Conservation (phyloP, 1,139 yeast species). For the Blastobotrys proliferans region DNA sequence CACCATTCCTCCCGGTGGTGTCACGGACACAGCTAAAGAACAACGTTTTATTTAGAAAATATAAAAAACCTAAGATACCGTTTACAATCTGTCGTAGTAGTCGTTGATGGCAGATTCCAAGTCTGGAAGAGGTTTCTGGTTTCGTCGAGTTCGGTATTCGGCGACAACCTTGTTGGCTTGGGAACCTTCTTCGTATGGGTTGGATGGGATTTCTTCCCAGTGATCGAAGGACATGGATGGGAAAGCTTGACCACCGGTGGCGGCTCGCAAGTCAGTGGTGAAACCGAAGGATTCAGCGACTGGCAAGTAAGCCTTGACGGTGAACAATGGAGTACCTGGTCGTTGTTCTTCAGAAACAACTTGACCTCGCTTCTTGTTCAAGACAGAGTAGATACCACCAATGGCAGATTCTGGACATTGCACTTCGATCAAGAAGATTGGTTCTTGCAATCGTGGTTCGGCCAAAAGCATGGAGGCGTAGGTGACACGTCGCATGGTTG, state of each 20-base stretch:
- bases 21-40: too few relatives aligned
- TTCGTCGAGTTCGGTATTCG: slow-evolving; percentile 94
- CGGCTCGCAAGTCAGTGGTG: slow-evolving; percentile 99
- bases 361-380: slow-evolving; percentile 99
- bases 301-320: slow-evolving; percentile 99
- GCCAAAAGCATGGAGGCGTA: slow-evolving; percentile 98
- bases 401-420: slow-evolving; percentile 99
- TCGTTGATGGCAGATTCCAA: slow-evolving; percentile 98
- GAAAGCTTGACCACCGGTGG: slow-evolving; percentile 99
- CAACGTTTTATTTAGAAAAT: too few relatives aligned
- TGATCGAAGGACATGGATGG: slow-evolving; percentile 99
- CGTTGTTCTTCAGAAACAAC: slow-evolving; percentile 98
- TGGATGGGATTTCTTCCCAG: slow-evolving; percentile 89
- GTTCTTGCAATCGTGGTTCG: slow-evolving; percentile 99
- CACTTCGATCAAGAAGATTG: slow-evolving; percentile 98
- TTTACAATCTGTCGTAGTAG: slow-evolving; percentile 98
- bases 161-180: slow-evolving; percentile 93
- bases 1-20: too few relatives aligned
- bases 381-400: slow-evolving; percentile 99
- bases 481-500: slow-evolving; percentile 99
- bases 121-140: slow-evolving; percentile 98
- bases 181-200: slow-evolving; percentile 85
- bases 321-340: slow-evolving; percentile 99
- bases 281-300: slow-evolving; percentile 99
- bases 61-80: too few relatives aligned